These are phyloP conservation scores for Pythium brassicae DNA, from an alignment of 352 stramenopile species.

Conservation along the genomic window DNA sequence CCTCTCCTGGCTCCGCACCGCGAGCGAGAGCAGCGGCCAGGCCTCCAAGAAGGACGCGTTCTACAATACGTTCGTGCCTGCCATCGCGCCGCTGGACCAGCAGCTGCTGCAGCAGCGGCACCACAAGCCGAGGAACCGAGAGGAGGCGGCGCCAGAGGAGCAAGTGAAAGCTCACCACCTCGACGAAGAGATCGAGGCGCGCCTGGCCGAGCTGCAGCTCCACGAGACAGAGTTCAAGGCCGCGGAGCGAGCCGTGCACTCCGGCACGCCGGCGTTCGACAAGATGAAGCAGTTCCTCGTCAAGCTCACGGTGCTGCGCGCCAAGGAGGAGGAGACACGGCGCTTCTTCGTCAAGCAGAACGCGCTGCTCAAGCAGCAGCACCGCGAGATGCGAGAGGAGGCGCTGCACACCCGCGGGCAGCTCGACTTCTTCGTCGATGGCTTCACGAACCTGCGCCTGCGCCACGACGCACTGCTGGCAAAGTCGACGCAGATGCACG, in stretches of 20 bases:
- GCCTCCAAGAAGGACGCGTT: slow-evolving; percentile 37
- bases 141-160: slow-evolving; percentile 11
- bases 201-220: slow-evolving; percentile 33
- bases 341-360: slow-evolving; percentile 52
- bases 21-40: slow-evolving; percentile 20
- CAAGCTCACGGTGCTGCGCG: slow-evolving; percentile 45
- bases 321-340: slow-evolving; percentile 56
- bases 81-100: slow-evolving; percentile 20
- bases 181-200: slow-evolving; percentile 41
- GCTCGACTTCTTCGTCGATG: slow-evolving; percentile 77
- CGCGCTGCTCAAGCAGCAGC: slow-evolving; percentile 35
- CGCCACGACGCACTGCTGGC: slow-evolving; percentile 61
- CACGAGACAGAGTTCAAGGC: slow-evolving; percentile 62
- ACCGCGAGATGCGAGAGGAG: slow-evolving; percentile 54
- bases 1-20: slow-evolving; percentile 51
- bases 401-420: slow-evolving; percentile 59
- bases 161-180: slow-evolving; percentile 53
- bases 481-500: slow-evolving; percentile 46
- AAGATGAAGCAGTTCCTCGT: slow-evolving; percentile 75
- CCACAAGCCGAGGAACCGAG: neutral
- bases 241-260: slow-evolving; percentile 51
- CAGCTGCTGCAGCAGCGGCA: neutral
- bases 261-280: slow-evolving; percentile 54
- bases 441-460: slow-evolving; percentile 60
- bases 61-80: slow-evolving; percentile 61